Evolutionary conservation across 2,329 filamentous ascomycete species (phyloP).

Genomic region (Rachicladosporium sp.): DNA sequence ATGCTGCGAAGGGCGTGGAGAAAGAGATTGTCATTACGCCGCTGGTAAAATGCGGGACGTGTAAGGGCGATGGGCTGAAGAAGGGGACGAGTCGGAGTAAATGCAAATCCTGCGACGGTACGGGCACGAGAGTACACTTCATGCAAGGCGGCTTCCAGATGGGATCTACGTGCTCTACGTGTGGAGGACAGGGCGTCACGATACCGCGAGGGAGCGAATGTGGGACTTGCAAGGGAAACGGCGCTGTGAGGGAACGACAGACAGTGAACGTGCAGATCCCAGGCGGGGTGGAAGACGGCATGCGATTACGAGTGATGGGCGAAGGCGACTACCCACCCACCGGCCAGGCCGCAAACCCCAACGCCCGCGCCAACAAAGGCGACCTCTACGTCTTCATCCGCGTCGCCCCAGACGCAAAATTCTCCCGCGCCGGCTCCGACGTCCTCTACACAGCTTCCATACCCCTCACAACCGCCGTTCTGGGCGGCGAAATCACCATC

Average conservation of each 20-base stretch:
- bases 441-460: slow-evolving; percentile 86
- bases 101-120: slow-evolving; percentile 74
- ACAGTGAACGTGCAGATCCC: slow-evolving; percentile 85
- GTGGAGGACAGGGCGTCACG: slow-evolving; percentile 63
- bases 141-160: slow-evolving; percentile 94
- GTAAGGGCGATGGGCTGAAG: slow-evolving; percentile 74
- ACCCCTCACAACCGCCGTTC: slow-evolving; percentile 80
- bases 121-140: slow-evolving; percentile 74
- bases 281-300: slow-evolving; percentile 89
- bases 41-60: slow-evolving; percentile 68
- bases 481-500: slow-evolving; percentile 80
- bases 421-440: slow-evolving; percentile 76
- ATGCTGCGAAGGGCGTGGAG: slow-evolving; percentile 79
- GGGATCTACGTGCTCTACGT: slow-evolving; percentile 74
- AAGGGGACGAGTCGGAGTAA: slow-evolving; percentile 57
- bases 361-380: slow-evolving; percentile 55
- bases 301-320: slow-evolving; percentile 73
- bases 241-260: slow-evolving; percentile 71
- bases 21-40: slow-evolving; percentile 85
- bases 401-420: slow-evolving; percentile 81
- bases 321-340: slow-evolving; percentile 84
- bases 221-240: slow-evolving; percentile 64
- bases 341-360: slow-evolving; percentile 52
- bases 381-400: slow-evolving; percentile 86
- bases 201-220: slow-evolving; percentile 76